These are phyloP conservation scores for Rickenella mellea DNA, from an alignment of 768 basidiomycete genomes.

Conservation along the genomic window DNA sequence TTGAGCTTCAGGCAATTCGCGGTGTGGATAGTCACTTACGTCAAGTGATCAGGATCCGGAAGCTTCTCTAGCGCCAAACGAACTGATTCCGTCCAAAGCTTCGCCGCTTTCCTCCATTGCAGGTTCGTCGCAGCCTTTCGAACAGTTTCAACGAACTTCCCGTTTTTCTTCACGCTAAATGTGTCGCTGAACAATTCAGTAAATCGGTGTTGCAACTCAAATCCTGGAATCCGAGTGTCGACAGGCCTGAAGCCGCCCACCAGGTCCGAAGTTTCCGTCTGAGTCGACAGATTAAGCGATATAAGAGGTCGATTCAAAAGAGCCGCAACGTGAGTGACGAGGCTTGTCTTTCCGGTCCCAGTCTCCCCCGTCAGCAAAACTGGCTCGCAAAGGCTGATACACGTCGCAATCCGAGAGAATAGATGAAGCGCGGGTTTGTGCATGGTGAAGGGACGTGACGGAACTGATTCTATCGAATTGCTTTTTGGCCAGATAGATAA, in stretches of 20 bases:
- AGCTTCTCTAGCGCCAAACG: slow-evolving; percentile 55
- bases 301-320: slow-evolving; percentile 69
- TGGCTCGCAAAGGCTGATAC: slow-evolving; percentile 69
- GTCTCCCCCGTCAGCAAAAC: slow-evolving; percentile 93
- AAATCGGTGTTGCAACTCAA: slow-evolving; percentile 62
- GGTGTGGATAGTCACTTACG: background rate
- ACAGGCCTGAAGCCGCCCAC: slow-evolving; percentile 96
- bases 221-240: slow-evolving; percentile 73
- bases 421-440: slow-evolving; percentile 77
- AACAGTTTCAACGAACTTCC: slow-evolving; percentile 73
- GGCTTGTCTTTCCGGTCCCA: slow-evolving; percentile 97
- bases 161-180: slow-evolving; percentile 86
- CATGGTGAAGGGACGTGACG: slow-evolving; percentile 68
- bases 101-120: slow-evolving; percentile 79
- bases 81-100: slow-evolving; percentile 74
- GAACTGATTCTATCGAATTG: slow-evolving; percentile 19
- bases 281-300: slow-evolving; percentile 90
- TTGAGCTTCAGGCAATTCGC: background rate
- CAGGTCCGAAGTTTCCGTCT: slow-evolving; percentile 91
- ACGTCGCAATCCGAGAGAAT: slow-evolving; percentile 70
- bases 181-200: slow-evolving; percentile 73
- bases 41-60: background rate
- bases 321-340: slow-evolving; percentile 77
- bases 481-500: slow-evolving; percentile 32
- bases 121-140: slow-evolving; percentile 72